Evolutionary conservation across 306 rosid species (phyloP).

Genomic region (Lagenaria siceraria): DNA sequence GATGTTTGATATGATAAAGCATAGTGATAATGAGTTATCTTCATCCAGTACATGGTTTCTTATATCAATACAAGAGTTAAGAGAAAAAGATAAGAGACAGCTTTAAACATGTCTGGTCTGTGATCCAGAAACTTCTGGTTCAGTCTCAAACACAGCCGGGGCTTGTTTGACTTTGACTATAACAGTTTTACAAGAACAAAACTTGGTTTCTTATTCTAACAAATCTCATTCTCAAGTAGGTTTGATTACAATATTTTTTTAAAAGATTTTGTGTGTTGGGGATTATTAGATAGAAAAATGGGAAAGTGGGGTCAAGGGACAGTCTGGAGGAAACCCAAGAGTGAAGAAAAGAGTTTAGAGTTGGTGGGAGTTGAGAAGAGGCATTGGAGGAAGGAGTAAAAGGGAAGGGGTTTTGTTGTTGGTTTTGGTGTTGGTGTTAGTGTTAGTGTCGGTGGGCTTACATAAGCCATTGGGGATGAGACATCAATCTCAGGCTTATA

Average conservation of each 20-base stretch:
- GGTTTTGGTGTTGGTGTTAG: too few species aligned
- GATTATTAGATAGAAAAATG: background rate
- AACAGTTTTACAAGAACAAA: background rate
- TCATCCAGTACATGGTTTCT: constrained; percentile 1
- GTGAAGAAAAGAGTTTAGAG: background rate
- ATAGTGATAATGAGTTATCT: background rate
- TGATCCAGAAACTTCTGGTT: background rate
- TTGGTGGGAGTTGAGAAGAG: background rate
- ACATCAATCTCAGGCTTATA: constrained; percentile 2
- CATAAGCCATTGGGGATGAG: background rate
- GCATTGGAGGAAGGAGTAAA: constrained; percentile 1
- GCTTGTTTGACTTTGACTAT: background rate
- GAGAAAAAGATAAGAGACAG: background rate
- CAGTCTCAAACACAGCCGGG: background rate
- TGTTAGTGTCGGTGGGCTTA: background rate
- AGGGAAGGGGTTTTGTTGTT: too few species aligned
- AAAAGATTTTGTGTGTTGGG: background rate
- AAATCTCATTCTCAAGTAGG: background rate
- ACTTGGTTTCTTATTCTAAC: background rate
- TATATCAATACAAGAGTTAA: background rate
- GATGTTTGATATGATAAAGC: background rate
- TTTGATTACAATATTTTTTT: background rate
- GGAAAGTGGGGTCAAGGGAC: background rate
- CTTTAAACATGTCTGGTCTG: background rate
- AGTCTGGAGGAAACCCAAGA: constrained; percentile 1